Conservation (phyloP, 129 eudicot species). For the Kitagawia praeruptora region DNA sequence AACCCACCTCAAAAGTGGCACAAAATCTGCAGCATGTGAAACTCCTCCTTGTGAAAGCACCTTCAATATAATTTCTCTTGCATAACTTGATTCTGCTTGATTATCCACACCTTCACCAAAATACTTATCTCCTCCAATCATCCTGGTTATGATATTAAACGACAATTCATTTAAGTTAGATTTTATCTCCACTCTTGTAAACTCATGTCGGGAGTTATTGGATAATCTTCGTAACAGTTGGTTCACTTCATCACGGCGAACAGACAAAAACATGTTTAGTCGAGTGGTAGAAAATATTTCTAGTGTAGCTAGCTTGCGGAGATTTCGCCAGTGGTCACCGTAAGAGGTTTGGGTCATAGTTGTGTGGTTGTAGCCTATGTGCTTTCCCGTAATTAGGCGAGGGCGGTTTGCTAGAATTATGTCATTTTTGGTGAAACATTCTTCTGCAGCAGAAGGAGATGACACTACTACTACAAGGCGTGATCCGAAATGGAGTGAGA, state of each 20-base stretch:
- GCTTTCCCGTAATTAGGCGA: not conserved
- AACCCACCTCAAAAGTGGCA: not conserved
- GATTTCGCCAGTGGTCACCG: not conserved
- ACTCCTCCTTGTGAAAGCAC: not conserved
- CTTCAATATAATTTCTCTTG: not conserved
- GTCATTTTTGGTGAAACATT: not conserved
- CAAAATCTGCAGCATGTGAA: constrained; percentile 1
- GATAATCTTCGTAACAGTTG: not conserved
- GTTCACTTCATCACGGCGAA: not conserved
- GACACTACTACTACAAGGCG: not conserved
- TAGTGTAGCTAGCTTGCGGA: constrained; percentile 2
- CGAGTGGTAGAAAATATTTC: not conserved
- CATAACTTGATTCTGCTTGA: not conserved
- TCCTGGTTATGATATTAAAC: not conserved
- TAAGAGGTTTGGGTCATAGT: not conserved
- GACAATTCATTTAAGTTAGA: not conserved
- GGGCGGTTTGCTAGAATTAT: not conserved
- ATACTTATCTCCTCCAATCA: not conserved
- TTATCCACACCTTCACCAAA: not conserved
- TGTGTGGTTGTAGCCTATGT: constrained; percentile 1
- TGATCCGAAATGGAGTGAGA: not conserved
- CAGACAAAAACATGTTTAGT: not conserved
- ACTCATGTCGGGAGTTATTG: not conserved
- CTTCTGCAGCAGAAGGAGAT: not conserved
- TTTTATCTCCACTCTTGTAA: not conserved